These are phyloP conservation scores for Colletotrichum australisinense DNA, from an alignment of 2,329 filamentous ascomycete genomes.

Conservation along the genomic window DNA sequence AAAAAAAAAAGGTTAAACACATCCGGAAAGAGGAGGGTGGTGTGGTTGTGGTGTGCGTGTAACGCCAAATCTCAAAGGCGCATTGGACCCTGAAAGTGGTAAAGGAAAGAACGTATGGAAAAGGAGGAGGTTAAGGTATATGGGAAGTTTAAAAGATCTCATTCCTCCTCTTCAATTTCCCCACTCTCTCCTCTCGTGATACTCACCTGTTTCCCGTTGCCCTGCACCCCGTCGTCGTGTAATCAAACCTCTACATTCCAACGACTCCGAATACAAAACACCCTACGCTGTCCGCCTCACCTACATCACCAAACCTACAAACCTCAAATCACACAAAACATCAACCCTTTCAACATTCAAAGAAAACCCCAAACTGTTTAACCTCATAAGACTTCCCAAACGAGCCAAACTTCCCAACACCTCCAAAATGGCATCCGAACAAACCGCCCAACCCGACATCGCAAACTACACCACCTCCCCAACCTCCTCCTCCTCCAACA, in stretches of 20 bases:
- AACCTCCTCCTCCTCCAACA: neutral
- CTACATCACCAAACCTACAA: neutral
- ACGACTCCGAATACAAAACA: neutral
- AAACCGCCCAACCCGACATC: neutral
- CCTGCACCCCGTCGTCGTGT: neutral
- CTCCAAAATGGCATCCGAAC: neutral
- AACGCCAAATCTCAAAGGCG: neutral
- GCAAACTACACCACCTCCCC: neutral
- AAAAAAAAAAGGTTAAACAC: neutral
- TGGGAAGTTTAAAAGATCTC: neutral
- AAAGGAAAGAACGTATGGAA: neutral
- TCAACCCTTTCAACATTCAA: too few relatives aligned
- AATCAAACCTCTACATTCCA: conserved; percentile 14
- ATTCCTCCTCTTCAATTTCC: neutral
- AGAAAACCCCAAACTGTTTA: neutral
- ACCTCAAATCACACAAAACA: neutral
- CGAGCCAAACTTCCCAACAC: neutral
- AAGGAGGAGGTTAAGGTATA: too few relatives aligned
- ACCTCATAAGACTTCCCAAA: neutral
- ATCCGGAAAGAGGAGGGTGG: neutral
- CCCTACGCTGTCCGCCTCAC: neutral
- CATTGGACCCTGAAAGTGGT: conserved; percentile 20
- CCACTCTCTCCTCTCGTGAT: neutral
- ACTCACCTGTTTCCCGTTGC: neutral
- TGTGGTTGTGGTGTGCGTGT: neutral